Evolutionary conservation across 192 early-diverging fungal species (phyloP), one percentile per base, ranked within the genome.

Genomic region (Coemansia sp.): DNA sequence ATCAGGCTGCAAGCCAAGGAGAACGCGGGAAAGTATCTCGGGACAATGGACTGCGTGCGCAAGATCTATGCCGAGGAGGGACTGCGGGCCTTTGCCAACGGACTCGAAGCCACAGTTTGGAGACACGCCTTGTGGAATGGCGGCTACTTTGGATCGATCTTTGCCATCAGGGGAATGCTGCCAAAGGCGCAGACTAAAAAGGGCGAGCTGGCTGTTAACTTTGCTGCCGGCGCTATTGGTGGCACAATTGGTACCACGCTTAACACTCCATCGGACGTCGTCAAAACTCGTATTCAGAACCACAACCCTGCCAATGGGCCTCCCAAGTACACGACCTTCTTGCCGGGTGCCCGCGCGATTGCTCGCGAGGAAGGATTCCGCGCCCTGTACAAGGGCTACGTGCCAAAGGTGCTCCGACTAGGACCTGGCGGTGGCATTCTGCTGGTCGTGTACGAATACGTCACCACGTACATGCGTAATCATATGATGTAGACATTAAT

Each of bases 111-210:
- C 26, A 98, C 96, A 7, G 75, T 96, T 39, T 93, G 92, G 90
- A 87, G 96, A 48, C 96, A 98, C 70, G 94, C 91, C 37, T 73
- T 89, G 60, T 98, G 96, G 96, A 98, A 98, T 80, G 94, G 93
- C 72, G 96, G 94, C 56, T 70, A 70, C 52, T 70, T 70, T 70
- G 93, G 93, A 57, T 87, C 84, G 62, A 91, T 92, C 71, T 86
- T 85, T 61, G 83, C 70, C 39, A 86, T 96, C 61, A 89, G 88
- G 61, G 82, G 74, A 47, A 39, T 83, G 18, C 70, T 98, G 43
- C 96, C 94, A 42, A 92, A 95, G 83, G 88, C 93, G 0, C 83
- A 89, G 77, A 90, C 88, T 39, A 85, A 93, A 72, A 80, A 91
- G 59, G 90, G 89, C 45, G 85, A 90, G 65, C 73, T 95, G 61